Evolutionary conservation across 140 eudicot species (phyloP).

Genomic region (Anethum foeniculum): DNA sequence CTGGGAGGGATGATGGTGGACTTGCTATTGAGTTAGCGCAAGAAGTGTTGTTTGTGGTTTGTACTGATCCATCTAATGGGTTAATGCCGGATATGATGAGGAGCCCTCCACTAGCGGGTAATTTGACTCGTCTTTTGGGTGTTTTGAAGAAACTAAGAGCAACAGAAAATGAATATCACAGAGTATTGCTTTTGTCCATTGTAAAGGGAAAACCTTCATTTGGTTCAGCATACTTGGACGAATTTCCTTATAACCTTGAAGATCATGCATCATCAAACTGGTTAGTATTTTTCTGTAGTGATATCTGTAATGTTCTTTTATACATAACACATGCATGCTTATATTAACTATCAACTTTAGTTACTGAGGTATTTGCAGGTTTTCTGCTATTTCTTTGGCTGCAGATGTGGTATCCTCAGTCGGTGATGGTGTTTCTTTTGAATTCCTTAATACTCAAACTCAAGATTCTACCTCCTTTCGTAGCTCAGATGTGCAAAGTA

Average conservation of each 20-base stretch:
- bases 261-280: constrained; percentile 68
- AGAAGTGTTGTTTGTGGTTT: constrained; percentile 47
- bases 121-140: constrained; percentile 56
- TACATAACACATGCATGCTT: background rate
- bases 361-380: constrained; percentile 75
- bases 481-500: constrained; percentile 48
- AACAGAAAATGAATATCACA: constrained; percentile 59
- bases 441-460: constrained; percentile 34
- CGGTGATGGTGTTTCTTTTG: constrained; percentile 45
- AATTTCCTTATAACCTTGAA: constrained; percentile 79
- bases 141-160: constrained; percentile 95
- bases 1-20: constrained; percentile 61
- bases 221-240: constrained; percentile 81
- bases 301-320: background rate
- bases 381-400: constrained; percentile 84
- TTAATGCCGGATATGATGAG: constrained; percentile 86
- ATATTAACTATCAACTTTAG: constrained; percentile 6
- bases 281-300: constrained; percentile 31
- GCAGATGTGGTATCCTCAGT: constrained; percentile 79
- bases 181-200: constrained; percentile 56
- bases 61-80: constrained; percentile 82
- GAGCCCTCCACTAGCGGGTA: constrained; percentile 66
- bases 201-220: constrained; percentile 70
- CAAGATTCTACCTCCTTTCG: constrained; percentile 33
- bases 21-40: constrained; percentile 55